Conservation (phyloP, 805 yeast species). For the Ogataea parapolymorpha region DNA sequence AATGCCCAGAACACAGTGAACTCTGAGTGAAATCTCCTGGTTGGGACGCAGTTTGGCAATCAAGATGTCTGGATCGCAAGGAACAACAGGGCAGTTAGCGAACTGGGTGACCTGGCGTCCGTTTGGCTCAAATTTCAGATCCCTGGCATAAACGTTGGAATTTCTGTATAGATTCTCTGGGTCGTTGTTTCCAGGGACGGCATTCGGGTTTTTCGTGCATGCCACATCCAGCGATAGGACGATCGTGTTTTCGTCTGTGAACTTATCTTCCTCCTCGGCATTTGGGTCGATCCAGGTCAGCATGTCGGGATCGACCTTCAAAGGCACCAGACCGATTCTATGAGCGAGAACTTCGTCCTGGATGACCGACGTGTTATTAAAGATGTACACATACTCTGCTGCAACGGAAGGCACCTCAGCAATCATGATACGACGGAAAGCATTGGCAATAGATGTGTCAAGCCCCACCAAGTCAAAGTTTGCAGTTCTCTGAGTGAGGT, state of each 20-base stretch:
- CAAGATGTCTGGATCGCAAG: conserved; percentile 85
- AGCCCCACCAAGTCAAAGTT: conserved; percentile 84
- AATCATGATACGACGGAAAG: conserved; percentile 95
- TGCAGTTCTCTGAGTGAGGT: conserved; percentile 63
- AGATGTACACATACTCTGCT: conserved; percentile 84
- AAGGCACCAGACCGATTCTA: conserved; percentile 89
- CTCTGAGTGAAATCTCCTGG: conserved; percentile 88
- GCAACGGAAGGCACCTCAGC: conserved; percentile 97
- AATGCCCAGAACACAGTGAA: conserved; percentile 86
- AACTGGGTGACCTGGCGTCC: conserved; percentile 78
- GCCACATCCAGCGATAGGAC: conserved; percentile 77
- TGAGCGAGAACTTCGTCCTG: conserved; percentile 97
- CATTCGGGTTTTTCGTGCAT: conserved; percentile 83
- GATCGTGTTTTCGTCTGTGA: conserved; percentile 85
- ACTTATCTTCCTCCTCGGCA: conserved; percentile 63
- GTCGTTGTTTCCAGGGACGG: conserved; percentile 72
- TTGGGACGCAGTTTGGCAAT: conserved; percentile 94
- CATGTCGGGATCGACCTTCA: conserved; percentile 86
- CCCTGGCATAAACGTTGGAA: conserved; percentile 84
- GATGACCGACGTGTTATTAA: conserved; percentile 93
- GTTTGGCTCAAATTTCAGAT: conserved; percentile 86
- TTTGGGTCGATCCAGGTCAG: conserved; percentile 75
- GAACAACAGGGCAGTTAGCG: conserved; percentile 62
- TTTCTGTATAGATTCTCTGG: conserved; percentile 83
- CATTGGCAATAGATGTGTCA: conserved; percentile 93